Base-by-base conservation (phyloP, 169 alveolate genomes). In the Eimeria necatrix region DNA sequence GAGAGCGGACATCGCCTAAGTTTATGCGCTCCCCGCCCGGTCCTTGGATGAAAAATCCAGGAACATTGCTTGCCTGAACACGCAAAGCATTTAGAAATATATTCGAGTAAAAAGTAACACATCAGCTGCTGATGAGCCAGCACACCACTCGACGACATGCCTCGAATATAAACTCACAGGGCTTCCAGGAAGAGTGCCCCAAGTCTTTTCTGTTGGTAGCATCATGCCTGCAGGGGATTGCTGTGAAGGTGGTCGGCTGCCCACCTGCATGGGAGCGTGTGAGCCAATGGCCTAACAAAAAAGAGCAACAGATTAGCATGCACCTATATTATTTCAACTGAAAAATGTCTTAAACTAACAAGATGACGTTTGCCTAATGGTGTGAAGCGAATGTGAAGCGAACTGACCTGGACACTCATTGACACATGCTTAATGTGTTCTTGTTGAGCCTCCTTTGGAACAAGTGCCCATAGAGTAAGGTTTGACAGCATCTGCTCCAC, bases 381-480 rank as follows among this genome's bases (percentile, higher is more conserved):
- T 32, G 41, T 2, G 41, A 32, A 32, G 41, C 41, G 41, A 32
- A 32, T 32, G 41, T 2, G 41, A 32, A 32, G 41, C 41, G 7
- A 24, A 51, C 60, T 56, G n/a, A 84, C 92, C 61, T 84, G 92
- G 22, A 84, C 49, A 46, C 78, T 56, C 92, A 84, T 84, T n/a
- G 74, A 59, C 18, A 84, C 49, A 56, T 84, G 74, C 78, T 59
- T 84, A 12, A 84, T 84, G 46, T 84, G 74, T 9, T 59, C 26
- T 20, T 84, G 92, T 78, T 16, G 26, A 18, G 92, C 92, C 92
- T 84, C 80, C 12, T 84, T 78, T 14, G 92, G 92, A 16, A 84
- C 61, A n/a, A 84, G 78, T 9, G 26, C 16, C 92, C 92, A 84
- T 20, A 84, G 22, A 41, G 78, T 32, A 6, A 84, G 53, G 12